Percentiles rank a stretch among this genome's conserved stretches.
Evolutionary conservation across 345 rosid genomes (phyloP).

Genomic region (Reutealis trisperma): DNA sequence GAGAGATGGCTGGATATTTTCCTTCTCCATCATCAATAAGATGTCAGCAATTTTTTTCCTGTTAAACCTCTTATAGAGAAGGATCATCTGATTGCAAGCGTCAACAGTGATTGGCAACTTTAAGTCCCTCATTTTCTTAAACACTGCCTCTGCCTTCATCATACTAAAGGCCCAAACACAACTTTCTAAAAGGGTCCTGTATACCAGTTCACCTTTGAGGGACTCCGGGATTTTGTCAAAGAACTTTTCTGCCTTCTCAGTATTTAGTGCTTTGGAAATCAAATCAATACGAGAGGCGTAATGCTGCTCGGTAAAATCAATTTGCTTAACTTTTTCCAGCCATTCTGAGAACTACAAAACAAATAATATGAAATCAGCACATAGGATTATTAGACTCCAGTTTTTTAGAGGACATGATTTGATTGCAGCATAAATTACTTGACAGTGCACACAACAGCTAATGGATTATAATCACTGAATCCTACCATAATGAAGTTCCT

Average conservation of each 20-base stretch:
- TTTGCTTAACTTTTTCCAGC: constrained; percentile 7
- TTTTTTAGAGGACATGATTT: background rate
- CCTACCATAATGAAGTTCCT: background rate
- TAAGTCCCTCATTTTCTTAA: constrained; percentile 19
- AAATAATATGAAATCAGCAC: background rate
- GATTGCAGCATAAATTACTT: background rate
- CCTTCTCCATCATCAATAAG: constrained; percentile 9
- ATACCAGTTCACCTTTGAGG: constrained; percentile 13
- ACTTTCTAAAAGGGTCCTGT: constrained; percentile 5
- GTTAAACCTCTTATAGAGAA: constrained; percentile 21
- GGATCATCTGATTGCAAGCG: constrained; percentile 21
- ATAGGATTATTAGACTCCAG: background rate
- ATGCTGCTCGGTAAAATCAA: constrained; percentile 3
- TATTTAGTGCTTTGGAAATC: constrained; percentile 7
- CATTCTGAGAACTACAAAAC: constrained; percentile 23
- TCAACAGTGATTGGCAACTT: constrained; percentile 10
- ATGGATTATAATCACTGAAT: background rate
- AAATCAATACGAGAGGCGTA: constrained; percentile 14
- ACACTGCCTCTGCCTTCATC: constrained; percentile 19
- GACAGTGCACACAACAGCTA: background rate
- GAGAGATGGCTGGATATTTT: constrained; percentile 17
- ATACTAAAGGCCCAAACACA: background rate
- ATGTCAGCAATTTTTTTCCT: constrained; percentile 16
- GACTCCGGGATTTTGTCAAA: constrained; percentile 15
- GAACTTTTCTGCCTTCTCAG: constrained; percentile 19